Evolutionary conservation across 2,329 filamentous ascomycete species (phyloP).

Genomic region (Karstenula rhodostoma): DNA sequence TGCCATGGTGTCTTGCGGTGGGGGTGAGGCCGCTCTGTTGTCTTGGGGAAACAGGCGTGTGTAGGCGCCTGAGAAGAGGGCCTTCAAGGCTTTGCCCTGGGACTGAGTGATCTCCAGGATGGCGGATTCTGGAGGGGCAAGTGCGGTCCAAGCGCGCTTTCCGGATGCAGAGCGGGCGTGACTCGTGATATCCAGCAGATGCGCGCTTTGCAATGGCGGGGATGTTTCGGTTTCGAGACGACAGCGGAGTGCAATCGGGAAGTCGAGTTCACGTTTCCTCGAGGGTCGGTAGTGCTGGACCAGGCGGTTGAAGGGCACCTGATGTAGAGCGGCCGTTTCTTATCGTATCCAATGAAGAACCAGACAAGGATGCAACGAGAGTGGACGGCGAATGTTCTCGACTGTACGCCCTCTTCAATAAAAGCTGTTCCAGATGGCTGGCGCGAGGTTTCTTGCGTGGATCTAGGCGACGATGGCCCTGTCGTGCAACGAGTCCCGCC

Average conservation of each 20-base stretch:
- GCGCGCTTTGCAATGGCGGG: too few relatives aligned
- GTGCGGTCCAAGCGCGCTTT: not conserved
- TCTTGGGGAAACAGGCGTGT: not conserved
- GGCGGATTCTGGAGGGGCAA: not conserved
- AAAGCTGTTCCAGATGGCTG: not conserved
- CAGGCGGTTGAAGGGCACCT: too few relatives aligned
- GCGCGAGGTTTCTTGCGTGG: not conserved
- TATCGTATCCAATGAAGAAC: too few relatives aligned
- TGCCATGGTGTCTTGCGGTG: conserved; percentile 48
- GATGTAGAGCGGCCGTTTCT: too few relatives aligned
- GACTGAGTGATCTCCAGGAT: not conserved
- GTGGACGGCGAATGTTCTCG: not conserved
- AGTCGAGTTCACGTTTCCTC: too few relatives aligned
- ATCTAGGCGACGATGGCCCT: not conserved
- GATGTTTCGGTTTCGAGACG: too few relatives aligned
- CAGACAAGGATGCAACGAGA: too few relatives aligned
- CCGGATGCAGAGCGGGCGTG: not conserved
- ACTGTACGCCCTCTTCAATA: not conserved
- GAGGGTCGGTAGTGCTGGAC: too few relatives aligned
- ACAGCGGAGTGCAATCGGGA: too few relatives aligned
- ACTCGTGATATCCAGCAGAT: not conserved
- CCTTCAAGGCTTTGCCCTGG: not conserved
- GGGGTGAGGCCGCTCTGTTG: not conserved
- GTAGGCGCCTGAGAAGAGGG: not conserved
- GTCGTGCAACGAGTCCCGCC: not conserved